Evolutionary conservation across 2,329 filamentous ascomycete species (phyloP).

Genomic region (Xylaria sp.): DNA sequence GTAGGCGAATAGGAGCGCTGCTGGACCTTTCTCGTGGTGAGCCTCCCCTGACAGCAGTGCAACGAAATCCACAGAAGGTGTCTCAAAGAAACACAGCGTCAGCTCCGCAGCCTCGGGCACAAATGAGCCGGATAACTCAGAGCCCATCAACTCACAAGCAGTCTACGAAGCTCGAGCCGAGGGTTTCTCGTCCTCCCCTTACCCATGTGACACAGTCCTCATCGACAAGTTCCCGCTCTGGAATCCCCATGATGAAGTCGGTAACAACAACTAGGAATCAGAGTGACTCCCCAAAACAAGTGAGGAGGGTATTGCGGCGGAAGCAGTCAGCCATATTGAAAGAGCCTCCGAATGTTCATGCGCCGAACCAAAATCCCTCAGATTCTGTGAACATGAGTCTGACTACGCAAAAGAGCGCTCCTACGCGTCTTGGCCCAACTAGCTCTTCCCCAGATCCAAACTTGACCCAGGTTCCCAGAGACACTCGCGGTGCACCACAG

Average conservation of each 20-base stretch:
- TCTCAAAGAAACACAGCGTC: constrained; percentile 30
- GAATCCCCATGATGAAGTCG: constrained; percentile 42
- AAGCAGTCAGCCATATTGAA: constrained; percentile 56
- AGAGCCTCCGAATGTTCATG: constrained; percentile 39
- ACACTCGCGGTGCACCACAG: constrained; percentile 50
- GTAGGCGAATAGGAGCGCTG: constrained; percentile 37
- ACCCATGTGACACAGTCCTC: constrained; percentile 52
- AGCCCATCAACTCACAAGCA: constrained; percentile 38
- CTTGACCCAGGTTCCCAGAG: constrained; percentile 51
- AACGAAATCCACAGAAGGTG: constrained; percentile 38
- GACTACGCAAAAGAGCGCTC: constrained; percentile 51
- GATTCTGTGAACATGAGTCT: constrained; percentile 48
- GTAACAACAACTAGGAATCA: constrained; percentile 45
- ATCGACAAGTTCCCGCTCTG: constrained; percentile 45
- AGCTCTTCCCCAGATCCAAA: constrained; percentile 49
- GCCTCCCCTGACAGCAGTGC: constrained; percentile 31
- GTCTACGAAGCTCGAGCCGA: constrained; percentile 18
- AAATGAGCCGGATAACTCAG: constrained; percentile 47
- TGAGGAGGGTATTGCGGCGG: constrained; percentile 53
- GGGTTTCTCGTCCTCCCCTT: constrained; percentile 44
- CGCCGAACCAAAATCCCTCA: constrained; percentile 44
- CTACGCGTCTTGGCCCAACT: constrained; percentile 44
- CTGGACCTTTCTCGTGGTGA: constrained; percentile 39
- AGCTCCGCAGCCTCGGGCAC: constrained; percentile 32
- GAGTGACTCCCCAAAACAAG: constrained; percentile 41